These are phyloP conservation scores for Cinnamomum chago DNA, from an alignment of 164 flowering plant genomes.

Conservation along the genomic window DNA sequence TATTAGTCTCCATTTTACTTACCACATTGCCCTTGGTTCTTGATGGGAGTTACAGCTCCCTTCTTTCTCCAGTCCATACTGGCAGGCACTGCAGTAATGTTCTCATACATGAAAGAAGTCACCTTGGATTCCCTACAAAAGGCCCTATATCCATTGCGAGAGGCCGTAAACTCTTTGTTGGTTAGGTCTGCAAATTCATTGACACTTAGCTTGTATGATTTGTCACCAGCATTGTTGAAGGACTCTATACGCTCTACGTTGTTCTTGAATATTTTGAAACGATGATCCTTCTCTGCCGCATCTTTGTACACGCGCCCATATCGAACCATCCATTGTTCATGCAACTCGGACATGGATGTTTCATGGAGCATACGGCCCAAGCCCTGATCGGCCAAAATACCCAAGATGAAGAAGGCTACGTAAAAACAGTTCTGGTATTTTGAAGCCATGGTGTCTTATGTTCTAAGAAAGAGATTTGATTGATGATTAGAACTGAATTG, in stretches of 20 bases:
- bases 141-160: constrained; percentile 6
- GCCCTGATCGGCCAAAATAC: constrained; percentile 9
- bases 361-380: constrained; percentile 18
- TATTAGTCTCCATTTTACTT: neutral
- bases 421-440: neutral
- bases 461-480: neutral
- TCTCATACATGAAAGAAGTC: constrained; percentile 25
- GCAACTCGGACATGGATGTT: constrained; percentile 20
- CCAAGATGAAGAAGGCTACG: constrained; percentile 11
- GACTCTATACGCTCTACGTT: constrained; percentile 2
- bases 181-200: constrained; percentile 36
- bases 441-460: neutral
- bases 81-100: constrained; percentile 19
- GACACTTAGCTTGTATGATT: constrained; percentile 20
- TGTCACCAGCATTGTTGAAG: constrained; percentile 4
- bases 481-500: neutral
- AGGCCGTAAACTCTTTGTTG: constrained; percentile 32
- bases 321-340: constrained; percentile 39
- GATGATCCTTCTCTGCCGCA: constrained; percentile 27
- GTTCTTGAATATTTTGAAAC: constrained; percentile 19
- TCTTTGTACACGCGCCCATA: constrained; percentile 29
- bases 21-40: constrained; percentile 26
- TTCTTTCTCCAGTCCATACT: constrained; percentile 28
- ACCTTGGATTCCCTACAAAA: neutral
- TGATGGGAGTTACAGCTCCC: constrained; percentile 23